phyloP scores from a whole-genome alignment of 1,284 basidiomycete genomes.

The Mycosarcoma mackinlayi region DNA sequence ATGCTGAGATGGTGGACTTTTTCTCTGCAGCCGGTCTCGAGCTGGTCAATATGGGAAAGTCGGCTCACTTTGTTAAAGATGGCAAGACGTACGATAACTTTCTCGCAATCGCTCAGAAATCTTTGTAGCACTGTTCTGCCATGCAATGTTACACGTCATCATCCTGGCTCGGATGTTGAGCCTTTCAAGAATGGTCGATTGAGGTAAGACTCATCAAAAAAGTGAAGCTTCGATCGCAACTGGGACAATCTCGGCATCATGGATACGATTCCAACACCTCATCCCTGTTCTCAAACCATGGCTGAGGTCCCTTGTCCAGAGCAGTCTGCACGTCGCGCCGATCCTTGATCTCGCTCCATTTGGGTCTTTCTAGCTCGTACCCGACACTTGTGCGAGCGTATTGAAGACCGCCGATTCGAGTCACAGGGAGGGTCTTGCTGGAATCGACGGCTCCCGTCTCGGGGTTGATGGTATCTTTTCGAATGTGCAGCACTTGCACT shows the following conservation, averaged over 20 bases:
- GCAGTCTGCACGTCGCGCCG: conserved; percentile 38
- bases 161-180: too few species aligned
- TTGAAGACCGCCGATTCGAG: conserved; percentile 52
- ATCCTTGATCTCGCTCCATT: conserved; percentile 44
- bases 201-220: too few species aligned
- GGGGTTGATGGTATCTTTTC: conserved; percentile 53
- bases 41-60: conserved; percentile 40
- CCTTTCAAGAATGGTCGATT: too few species aligned
- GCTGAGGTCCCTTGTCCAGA: conserved; percentile 27
- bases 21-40: conserved; percentile 33
- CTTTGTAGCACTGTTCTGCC: conserved; percentile 14
- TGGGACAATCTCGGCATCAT: too few species aligned
- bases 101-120: conserved; percentile 39
- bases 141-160: too few species aligned
- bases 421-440: conserved; percentile 48
- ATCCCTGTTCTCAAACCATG: conserved; percentile 42
- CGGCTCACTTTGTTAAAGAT: conserved; percentile 31
- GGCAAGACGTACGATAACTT: conserved; percentile 39
- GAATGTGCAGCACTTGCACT: conserved; percentile 51
- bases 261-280: conserved; percentile 36
- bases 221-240: too few species aligned
- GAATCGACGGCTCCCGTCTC: conserved; percentile 49
- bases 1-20: conserved; percentile 35
- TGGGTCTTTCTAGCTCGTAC: conserved; percentile 53
- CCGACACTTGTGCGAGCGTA: conserved; percentile 43